Base-by-base conservation (phyloP, 139 green algal species). In the Astrephomene gubernaculifera region DNA sequence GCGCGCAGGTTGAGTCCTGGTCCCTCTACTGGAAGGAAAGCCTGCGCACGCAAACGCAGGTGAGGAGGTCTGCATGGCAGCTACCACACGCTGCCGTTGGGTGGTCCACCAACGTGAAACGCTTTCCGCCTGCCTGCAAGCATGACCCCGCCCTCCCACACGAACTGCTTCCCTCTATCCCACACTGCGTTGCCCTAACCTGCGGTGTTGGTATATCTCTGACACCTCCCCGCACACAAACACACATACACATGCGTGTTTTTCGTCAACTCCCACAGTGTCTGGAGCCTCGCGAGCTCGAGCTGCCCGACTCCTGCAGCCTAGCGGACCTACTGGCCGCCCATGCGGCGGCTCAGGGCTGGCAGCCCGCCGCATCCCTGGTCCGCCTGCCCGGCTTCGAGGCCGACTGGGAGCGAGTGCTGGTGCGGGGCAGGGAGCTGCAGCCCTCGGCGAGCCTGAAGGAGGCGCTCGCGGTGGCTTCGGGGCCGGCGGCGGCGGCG, bases 11-110 rank as follows among this genome's bases (percentile, higher is more conserved):
- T 29, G 94, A 97, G 82, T 92, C 89, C 29, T 98, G 94, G 94
- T 93, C 80, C 14, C 85, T 98, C 44, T 98, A 98, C 83, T 98
- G 95, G 95, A 97, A 97, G 85, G 93, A 94, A 43, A 85, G 75
- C 35, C 95, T 97, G 89, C 78, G 68, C 24, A 96, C 95, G 0
- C 57, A 88, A 9, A 94, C 90, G 0, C 19, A 86, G 35, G 88
- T 70, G 45, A 5, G 71, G 35, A 65, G 29, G 57, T 25, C 57
- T n/a, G 57, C 57, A 27, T 27, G 6, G 45, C 19, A 7, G 25
- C 2, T 10, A 44, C 24, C 31, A 44, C 2, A 5, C 65, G 3
- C n/a, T n/a, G n/a, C n/a, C n/a, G n/a, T n/a, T n/a, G n/a, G n/a
- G n/a, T n/a, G n/a, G 17, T 5, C 57, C 21, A n/a, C 14, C 61